A percentile compares a stretch with the other conserved stretches of the same genome.
phyloP scores from a whole-genome alignment of 805 yeast species.

The Cyberlindnera maclurae region DNA sequence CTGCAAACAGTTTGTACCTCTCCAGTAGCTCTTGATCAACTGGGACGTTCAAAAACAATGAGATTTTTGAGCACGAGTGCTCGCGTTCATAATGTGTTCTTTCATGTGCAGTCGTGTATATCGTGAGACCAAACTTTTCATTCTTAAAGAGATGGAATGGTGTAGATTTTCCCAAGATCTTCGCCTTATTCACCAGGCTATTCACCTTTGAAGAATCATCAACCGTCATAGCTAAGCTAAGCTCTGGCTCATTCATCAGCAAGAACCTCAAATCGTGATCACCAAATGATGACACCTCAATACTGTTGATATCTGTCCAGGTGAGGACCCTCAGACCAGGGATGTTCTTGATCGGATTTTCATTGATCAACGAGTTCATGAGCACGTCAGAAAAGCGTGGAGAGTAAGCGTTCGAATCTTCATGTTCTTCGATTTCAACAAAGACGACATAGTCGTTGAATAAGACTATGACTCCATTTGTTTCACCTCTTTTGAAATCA shows the following conservation, averaged over 20 bases:
- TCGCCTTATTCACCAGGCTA: constrained; percentile 58
- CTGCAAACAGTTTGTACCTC: constrained; percentile 34
- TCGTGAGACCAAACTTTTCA: constrained; percentile 28
- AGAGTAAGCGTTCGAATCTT: constrained; percentile 20
- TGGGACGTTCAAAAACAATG: constrained; percentile 56
- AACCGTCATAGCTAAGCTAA: constrained; percentile 19
- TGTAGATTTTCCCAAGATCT: constrained; percentile 66
- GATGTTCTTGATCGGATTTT: constrained; percentile 62
- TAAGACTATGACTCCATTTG: constrained; percentile 55
- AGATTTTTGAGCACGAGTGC: constrained; percentile 52
- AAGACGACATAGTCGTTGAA: constrained; percentile 78
- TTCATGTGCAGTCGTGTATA: constrained; percentile 71
- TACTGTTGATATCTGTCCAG: constrained; percentile 58
- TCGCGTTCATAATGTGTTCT: constrained; percentile 43
- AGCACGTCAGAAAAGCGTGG: constrained; percentile 72
- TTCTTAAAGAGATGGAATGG: constrained; percentile 81
- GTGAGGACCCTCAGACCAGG: constrained; percentile 64
- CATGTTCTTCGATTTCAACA: constrained; percentile 36
- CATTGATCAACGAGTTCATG: constrained; percentile 87
- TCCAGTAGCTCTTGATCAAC: constrained; percentile 32
- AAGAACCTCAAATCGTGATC: constrained; percentile 25
- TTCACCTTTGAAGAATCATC: constrained; percentile 36
- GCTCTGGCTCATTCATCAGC: constrained; percentile 17
- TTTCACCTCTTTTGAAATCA: constrained; percentile 35
- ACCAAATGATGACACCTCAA: constrained; percentile 40